phyloP scores from a whole-genome alignment of 129 eudicot genomes.

The Mikania micrantha region DNA sequence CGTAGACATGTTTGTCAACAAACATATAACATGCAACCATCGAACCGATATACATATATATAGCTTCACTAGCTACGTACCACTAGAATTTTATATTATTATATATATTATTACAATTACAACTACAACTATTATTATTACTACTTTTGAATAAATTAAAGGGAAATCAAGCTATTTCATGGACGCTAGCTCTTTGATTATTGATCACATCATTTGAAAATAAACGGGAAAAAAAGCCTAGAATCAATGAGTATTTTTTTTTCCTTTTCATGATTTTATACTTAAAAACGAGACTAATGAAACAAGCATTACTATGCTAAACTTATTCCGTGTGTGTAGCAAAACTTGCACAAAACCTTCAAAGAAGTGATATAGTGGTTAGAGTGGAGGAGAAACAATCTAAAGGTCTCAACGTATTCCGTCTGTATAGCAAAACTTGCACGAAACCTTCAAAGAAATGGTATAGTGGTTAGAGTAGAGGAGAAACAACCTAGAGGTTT shows the following conservation, averaged over 20 bases:
- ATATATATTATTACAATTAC: not conserved
- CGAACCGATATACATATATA: not conserved
- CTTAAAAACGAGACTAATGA: not conserved
- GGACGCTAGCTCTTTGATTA: not conserved
- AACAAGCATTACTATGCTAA: too few relatives aligned
- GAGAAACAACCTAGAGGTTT: too few relatives aligned
- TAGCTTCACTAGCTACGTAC: constrained; percentile 14
- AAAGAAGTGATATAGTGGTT: too few relatives aligned
- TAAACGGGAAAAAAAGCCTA: not conserved
- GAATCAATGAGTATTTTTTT: too few relatives aligned
- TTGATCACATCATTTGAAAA: not conserved
- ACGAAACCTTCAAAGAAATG: too few relatives aligned
- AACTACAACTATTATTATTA: too few relatives aligned
- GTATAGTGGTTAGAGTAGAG: too few relatives aligned
- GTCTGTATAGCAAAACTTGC: too few relatives aligned
- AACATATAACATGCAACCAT: constrained; percentile 24
- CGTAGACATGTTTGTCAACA: constrained; percentile 1
- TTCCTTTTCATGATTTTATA: not conserved
- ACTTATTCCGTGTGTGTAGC: too few relatives aligned
- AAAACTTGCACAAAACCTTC: too few relatives aligned
- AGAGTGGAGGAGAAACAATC: too few relatives aligned
- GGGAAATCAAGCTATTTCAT: constrained; percentile 16
- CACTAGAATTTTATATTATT: not conserved
- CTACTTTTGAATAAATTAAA: constrained; percentile 16
- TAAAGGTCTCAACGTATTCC: too few relatives aligned